Conservation (phyloP, 345 rosid species). For the Eucalyptus curtisii region DNA sequence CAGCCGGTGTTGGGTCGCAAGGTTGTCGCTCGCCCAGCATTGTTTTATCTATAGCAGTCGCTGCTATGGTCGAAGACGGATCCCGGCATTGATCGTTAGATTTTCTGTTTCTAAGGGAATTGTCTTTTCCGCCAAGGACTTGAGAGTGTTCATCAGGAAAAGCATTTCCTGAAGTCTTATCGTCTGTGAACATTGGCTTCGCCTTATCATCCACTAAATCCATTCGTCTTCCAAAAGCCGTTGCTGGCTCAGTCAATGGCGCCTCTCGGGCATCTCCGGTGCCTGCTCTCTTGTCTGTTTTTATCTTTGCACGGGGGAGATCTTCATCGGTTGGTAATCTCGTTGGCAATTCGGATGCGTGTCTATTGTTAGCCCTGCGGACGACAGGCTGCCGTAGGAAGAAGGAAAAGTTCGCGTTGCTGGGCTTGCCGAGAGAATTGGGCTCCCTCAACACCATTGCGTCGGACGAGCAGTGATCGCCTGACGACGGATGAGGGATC, state of each 20-base stretch:
- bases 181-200: not conserved
- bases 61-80: not conserved
- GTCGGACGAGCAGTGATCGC: not conserved
- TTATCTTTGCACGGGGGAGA: not conserved
- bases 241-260: not conserved
- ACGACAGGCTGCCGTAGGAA: not conserved
- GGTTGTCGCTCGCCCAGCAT: not conserved
- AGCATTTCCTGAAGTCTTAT: not conserved
- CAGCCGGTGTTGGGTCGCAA: not conserved
- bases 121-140: constrained; percentile 14
- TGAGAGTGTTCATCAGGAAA: constrained; percentile 56
- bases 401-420: constrained; percentile 6
- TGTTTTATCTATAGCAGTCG: not conserved
- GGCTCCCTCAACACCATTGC: not conserved
- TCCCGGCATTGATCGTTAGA: not conserved
- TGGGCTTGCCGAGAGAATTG: not conserved
- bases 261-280: not conserved
- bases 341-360: not conserved
- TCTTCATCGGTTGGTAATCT: not conserved
- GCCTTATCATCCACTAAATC: not conserved
- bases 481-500: not conserved
- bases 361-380: not conserved
- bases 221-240: not conserved
- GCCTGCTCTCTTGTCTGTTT: not conserved
- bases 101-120: not conserved